Base-by-base conservation (phyloP, 331 rosid genomes). In the Stylosanthes scabra region DNA sequence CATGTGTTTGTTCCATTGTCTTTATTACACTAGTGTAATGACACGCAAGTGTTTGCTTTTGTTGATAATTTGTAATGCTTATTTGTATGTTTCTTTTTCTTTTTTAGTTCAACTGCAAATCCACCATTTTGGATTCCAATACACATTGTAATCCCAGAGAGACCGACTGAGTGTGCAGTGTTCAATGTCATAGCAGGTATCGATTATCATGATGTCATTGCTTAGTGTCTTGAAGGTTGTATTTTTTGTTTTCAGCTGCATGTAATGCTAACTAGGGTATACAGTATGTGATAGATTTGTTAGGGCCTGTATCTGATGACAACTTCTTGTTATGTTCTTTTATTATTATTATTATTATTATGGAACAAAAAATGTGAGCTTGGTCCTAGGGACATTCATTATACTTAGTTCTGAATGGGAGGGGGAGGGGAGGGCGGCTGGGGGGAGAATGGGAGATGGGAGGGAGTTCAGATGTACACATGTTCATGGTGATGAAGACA, bases 101-200 rank as follows among this genome's bases (percentile, higher is more conserved):
- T 27, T n/a, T 68, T 11, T 62, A 93, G 98, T 83, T 91, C 97
- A 67, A 90, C 82, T 47, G 90, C 96, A 47, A 93, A 87, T 79
- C 83, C 96, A 39, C 98, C 98, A 61, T 93, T 93, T 86, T 90
- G 98, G 98, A 93, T 93, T 76, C 98, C 98, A 55, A 90, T 93
- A 74, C 93, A 90, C 74, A 86, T 90, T 67, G 90, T 93, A 75
- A 89, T 90, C 71, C 98, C 98, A n/a, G 98, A 93, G 85, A 84
- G 98, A 71, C 98, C 97, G 0, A 93, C 98, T 7, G 98, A 93
- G 80, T 89, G 97, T 82, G 93, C 89, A 16, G 92, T 87, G 59
- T 90, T 93, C 76, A 93, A 93, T 77, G 93, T 91, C 73, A 87
- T 85, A 63, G 98, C 98, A 74, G 97, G 98, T 93, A 93, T n/a